A percentile compares a stretch with the other conserved stretches of the same genome.
Evolutionary conservation across 257 asterid genomes (phyloP).

Genomic region (Echium plantagineum): DNA sequence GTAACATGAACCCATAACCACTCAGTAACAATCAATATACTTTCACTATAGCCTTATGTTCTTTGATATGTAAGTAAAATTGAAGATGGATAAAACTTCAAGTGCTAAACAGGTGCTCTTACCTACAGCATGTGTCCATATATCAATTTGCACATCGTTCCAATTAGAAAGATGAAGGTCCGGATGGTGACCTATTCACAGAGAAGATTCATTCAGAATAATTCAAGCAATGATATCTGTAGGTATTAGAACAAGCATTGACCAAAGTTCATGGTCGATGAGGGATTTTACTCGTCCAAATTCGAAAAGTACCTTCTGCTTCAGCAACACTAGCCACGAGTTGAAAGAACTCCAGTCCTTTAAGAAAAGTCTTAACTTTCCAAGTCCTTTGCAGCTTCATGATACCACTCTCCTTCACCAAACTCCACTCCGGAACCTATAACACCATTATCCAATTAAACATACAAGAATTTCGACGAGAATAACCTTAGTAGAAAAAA

Average conservation of each 20-base stretch:
- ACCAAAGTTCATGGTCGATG: neutral
- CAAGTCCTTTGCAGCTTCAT: constrained; percentile 68
- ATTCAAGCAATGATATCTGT: neutral
- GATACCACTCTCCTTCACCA: constrained; percentile 50
- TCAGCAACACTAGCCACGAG: constrained; percentile 82
- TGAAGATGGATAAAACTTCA: neutral
- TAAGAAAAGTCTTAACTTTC: constrained; percentile 80
- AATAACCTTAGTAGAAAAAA: neutral
- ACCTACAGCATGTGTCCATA: constrained; percentile 80
- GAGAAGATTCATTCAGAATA: neutral
- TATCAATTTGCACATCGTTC: constrained; percentile 64
- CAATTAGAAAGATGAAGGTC: constrained; percentile 84
- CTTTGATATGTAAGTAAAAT: too few relatives aligned
- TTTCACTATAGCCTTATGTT: too few relatives aligned
- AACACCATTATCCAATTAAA: constrained; percentile 4
- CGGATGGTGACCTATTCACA: constrained; percentile 57
- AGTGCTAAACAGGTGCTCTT: constrained; percentile 5
- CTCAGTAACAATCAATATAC: too few relatives aligned
- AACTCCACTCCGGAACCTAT: constrained; percentile 82
- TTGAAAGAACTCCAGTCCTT: constrained; percentile 77
- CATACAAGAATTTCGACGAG: neutral
- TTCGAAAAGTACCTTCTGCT: constrained; percentile 48
- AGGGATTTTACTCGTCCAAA: neutral
- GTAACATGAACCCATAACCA: too few relatives aligned
- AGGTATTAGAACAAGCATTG: neutral